phyloP scores from a whole-genome alignment of 257 asterid species.

The Nemophila menziesii region DNA sequence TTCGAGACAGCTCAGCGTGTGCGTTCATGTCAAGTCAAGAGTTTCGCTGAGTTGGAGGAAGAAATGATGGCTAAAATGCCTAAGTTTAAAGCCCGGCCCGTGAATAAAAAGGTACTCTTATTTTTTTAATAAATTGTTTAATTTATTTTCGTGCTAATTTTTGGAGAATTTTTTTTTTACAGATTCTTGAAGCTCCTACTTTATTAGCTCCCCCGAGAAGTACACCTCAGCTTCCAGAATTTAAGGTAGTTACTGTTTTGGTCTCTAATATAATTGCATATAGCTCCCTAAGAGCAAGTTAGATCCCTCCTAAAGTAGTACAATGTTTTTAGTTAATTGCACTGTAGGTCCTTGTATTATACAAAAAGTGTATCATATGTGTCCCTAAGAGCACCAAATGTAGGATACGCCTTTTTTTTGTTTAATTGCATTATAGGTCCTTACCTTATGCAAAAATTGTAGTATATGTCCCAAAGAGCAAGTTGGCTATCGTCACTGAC shows the following conservation, averaged over 20 bases:
- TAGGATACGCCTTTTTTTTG: not conserved
- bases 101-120: constrained; percentile 60
- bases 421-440: too few relatives aligned
- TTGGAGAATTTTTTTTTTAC: constrained; percentile 8
- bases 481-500: too few relatives aligned
- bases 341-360: too few relatives aligned
- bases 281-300: too few relatives aligned
- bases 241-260: constrained; percentile 39
- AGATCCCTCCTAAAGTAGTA: not conserved
- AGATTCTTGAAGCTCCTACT: constrained; percentile 65
- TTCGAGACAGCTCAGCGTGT: constrained; percentile 82
- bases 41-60: constrained; percentile 79
- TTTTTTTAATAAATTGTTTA: not conserved
- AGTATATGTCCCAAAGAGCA: too few relatives aligned
- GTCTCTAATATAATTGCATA: too few relatives aligned
- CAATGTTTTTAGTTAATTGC: not conserved
- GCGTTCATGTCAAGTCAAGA: constrained; percentile 55
- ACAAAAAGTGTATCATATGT: not conserved
- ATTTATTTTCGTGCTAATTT: not conserved
- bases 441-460: too few relatives aligned
- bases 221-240: constrained; percentile 68
- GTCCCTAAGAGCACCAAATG: not conserved
- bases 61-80: constrained; percentile 93
- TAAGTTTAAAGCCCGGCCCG: constrained; percentile 78
- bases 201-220: constrained; percentile 53